These are phyloP conservation scores for Avena sativa DNA, from an alignment of 176 grass and related monocot genomes.

Conservation along the genomic window DNA sequence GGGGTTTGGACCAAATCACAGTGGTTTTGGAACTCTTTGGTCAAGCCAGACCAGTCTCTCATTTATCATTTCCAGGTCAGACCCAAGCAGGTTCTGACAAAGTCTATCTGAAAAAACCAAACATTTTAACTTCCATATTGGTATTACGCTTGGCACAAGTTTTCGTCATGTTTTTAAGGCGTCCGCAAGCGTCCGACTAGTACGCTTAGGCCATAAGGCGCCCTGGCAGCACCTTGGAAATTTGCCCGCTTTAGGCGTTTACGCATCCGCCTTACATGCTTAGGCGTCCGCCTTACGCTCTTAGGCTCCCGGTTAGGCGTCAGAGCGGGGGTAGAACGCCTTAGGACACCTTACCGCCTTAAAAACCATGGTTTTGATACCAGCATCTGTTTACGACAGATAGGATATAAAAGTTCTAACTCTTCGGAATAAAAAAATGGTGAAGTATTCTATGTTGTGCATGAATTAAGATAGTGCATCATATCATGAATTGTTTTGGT, in stretches of 20 bases:
- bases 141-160: background rate
- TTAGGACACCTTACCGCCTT: no score
- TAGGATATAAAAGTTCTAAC: conserved; percentile 8
- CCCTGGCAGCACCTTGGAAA: no score
- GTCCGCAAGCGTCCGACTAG: no score
- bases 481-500: background rate
- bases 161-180: no score
- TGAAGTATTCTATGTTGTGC: background rate
- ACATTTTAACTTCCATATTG: background rate
- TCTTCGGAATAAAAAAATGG: background rate
- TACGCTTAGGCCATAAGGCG: no score
- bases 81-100: background rate
- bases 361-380: background rate
- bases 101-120: conserved; percentile 5
- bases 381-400: background rate
- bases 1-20: background rate
- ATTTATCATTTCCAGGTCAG: conserved; percentile 27
- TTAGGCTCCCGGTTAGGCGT: no score
- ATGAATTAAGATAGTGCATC: conserved; percentile 18
- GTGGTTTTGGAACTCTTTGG: background rate
- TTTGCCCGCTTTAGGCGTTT: no score
- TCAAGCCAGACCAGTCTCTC: background rate
- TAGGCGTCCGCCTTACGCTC: no score
- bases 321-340: no score
- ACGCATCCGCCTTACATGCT: no score